Percentiles rank a stretch among this genome's conserved stretches.
These are phyloP conservation scores for Persicaria maculosa DNA, from an alignment of 148 eudicot genomes.

Conservation along the genomic window DNA sequence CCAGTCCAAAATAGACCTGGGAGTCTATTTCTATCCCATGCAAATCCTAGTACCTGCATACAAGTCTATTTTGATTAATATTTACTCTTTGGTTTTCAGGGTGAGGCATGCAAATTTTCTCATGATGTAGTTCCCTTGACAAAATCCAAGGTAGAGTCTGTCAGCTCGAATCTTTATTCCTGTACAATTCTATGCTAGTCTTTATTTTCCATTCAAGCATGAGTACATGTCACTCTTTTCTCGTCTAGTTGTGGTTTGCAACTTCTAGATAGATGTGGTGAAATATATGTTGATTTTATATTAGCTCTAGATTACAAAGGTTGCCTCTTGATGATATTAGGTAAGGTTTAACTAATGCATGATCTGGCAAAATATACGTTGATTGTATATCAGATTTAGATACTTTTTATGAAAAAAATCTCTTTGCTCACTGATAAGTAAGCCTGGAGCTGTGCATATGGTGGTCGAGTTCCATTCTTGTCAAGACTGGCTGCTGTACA, in stretches of 20 bases:
- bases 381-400: too few species aligned
- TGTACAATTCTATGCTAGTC: background rate
- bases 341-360: too few species aligned
- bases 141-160: conserved; percentile 59
- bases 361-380: too few species aligned
- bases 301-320: background rate
- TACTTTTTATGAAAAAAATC: too few species aligned
- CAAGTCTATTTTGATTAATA: background rate
- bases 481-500: too few species aligned
- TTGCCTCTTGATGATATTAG: too few species aligned
- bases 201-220: background rate
- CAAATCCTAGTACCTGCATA: background rate
- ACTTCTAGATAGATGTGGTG: background rate
- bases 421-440: too few species aligned
- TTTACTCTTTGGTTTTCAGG: conserved; percentile 41
- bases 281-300: background rate
- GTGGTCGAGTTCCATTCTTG: too few species aligned
- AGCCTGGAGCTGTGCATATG: too few species aligned
- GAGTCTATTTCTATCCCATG: background rate
- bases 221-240: background rate
- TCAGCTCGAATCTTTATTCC: background rate
- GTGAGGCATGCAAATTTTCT: conserved; percentile 83
- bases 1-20: background rate
- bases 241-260: background rate
- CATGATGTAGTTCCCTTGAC: conserved; percentile 86